These are phyloP conservation scores for Blastobotrys raffinosifermentans DNA, from an alignment of 1,139 yeast species.

Conservation along the genomic window DNA sequence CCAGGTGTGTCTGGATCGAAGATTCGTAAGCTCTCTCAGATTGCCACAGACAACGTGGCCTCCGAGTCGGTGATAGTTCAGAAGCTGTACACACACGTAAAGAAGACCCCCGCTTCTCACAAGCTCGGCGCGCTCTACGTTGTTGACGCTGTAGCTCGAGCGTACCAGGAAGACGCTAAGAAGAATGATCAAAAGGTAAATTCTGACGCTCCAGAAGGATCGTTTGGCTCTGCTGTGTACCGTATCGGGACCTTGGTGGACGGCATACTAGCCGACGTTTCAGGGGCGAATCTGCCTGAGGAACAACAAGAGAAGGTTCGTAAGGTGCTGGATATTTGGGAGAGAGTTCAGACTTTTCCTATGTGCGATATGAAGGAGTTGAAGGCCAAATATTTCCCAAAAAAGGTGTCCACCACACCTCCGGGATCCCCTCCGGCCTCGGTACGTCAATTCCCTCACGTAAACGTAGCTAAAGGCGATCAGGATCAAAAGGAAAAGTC, in stretches of 20 bases:
- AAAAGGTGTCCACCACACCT: constrained; percentile 18
- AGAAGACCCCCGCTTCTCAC: constrained; percentile 69
- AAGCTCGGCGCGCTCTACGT: constrained; percentile 88
- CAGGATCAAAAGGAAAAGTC: constrained; percentile 9
- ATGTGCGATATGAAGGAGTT: constrained; percentile 46
- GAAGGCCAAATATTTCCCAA: constrained; percentile 16
- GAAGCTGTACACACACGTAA: constrained; percentile 61
- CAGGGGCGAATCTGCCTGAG: constrained; percentile 18
- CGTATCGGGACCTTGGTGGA: constrained; percentile 31
- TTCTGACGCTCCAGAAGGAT: constrained; percentile 52
- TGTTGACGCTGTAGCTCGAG: constrained; percentile 87
- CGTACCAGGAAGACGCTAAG: constrained; percentile 69
- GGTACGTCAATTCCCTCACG: constrained; percentile 24
- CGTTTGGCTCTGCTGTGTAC: constrained; percentile 67
- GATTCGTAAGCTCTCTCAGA: constrained; percentile 74
- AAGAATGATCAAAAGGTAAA: constrained; percentile 44
- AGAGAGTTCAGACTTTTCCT: constrained; percentile 71
- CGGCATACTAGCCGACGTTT: constrained; percentile 29
- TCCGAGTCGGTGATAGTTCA: constrained; percentile 56
- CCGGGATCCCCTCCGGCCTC: constrained; percentile 16
- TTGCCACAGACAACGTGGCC: constrained; percentile 65
- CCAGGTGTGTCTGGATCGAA: constrained; percentile 97
- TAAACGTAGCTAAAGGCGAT: constrained; percentile 6
- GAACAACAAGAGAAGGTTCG: constrained; percentile 55
- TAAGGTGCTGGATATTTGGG: constrained; percentile 91